Evolutionary conservation across 2,329 filamentous ascomycete genomes (phyloP), one percentile per base, ranked within the genome.

Genomic region (Thielaviopsis populi): DNA sequence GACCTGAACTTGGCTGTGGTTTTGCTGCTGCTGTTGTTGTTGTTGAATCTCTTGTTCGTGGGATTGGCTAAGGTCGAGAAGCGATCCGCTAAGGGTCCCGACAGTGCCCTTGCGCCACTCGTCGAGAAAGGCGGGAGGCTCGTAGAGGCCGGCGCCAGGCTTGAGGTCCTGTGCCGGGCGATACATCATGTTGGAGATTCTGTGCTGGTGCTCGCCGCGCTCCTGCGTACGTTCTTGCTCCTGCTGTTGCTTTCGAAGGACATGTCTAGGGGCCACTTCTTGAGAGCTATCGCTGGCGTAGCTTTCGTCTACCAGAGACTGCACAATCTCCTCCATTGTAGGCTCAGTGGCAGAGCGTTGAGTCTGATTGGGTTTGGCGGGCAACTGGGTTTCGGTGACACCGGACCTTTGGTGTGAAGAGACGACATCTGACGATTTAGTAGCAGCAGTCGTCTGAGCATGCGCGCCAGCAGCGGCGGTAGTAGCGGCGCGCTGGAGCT

Each of bases 41-140:
- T 66, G 61, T 17, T 48, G 54, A 11, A 59, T 41, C 46, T 66
- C 65, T 30, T 64, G 62, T 13, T 64, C 65, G 42, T 64, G 62
- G 11, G 59, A 59, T 2, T 54, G 73, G 64, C 78, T 76, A 40
- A 88, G 78, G 65, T 88, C 82, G 37, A 89, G 78, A 61, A 88
- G 74, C 0, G 76, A 71, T 1, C 81, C 79, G 0, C 78, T 77
- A 2, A 90, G 74, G 7, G 79, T 80, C 41, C 85, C 86, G 41
- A 85, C 78, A 0, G 81, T 82, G 7, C 80, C 85, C 69, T 83
- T 84, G 70, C 81, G 85, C 87, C 87, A 91, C 70, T 91, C 88
- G 41, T 88, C 81, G 7, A 91, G 75, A 70, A 83, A 84, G 63
- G 76, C 74, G 0, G 83, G 78, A 3, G 81, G 76, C 37, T 82